These are phyloP conservation scores for Candida frijolesensis DNA, from an alignment of 1,139 yeast species.

Conservation along the genomic window DNA sequence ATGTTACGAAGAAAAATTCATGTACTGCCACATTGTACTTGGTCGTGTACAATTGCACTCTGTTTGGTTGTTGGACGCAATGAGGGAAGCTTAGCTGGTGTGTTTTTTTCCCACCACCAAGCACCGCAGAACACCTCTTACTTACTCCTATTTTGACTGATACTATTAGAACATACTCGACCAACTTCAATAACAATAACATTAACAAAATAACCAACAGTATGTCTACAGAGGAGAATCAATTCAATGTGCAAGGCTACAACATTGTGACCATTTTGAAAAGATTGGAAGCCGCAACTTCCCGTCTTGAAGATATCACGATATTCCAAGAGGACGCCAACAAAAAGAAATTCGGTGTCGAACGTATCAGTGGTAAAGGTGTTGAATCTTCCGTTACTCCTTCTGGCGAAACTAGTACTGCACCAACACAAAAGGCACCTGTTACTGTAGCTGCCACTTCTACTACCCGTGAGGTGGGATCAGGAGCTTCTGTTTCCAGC, in stretches of 20 bases:
- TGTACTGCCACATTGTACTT: too few relatives aligned
- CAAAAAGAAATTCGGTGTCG: slow-evolving; percentile 17
- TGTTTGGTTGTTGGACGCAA: too few relatives aligned
- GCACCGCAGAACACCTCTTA: background rate
- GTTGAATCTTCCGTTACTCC: slow-evolving; percentile 10
- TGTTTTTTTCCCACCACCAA: too few relatives aligned
- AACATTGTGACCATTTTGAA: slow-evolving; percentile 80
- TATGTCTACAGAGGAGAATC: slow-evolving; percentile 51
- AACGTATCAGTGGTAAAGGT: slow-evolving; percentile 10
- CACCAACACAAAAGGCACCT: slow-evolving; percentile 5
- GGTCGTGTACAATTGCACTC: too few relatives aligned
- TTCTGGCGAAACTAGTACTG: slow-evolving; percentile 12
- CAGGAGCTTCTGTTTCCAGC: slow-evolving; percentile 25
- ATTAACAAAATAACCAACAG: background rate
- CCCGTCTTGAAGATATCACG: slow-evolving; percentile 87
- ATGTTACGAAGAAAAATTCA: too few relatives aligned
- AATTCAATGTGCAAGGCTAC: slow-evolving; percentile 73
- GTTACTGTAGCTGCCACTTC: background rate
- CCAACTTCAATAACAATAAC: background rate
- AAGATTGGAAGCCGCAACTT: slow-evolving; percentile 89
- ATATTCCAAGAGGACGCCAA: slow-evolving; percentile 66
- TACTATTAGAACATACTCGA: too few relatives aligned
- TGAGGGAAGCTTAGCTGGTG: too few relatives aligned
- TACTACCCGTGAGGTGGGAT: slow-evolving; percentile 4
- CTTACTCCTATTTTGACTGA: too few relatives aligned